phyloP scores from a whole-genome alignment of 768 basidiomycete species.

The Podaxis sp. region DNA sequence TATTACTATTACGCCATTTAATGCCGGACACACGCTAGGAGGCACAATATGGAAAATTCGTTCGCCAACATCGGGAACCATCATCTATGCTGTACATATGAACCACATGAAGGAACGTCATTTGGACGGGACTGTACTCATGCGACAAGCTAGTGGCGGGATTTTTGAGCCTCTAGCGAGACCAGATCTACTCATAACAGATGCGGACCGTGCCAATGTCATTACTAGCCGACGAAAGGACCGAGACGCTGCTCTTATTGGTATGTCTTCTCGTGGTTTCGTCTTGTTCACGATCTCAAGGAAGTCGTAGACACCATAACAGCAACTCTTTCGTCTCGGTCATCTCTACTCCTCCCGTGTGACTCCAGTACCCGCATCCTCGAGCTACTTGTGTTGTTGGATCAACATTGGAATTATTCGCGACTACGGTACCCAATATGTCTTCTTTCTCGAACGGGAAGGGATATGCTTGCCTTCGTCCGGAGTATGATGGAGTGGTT shows the following conservation, averaged over 20 bases:
- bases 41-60: conserved; percentile 98
- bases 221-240: conserved; percentile 86
- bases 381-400: conserved; percentile 91
- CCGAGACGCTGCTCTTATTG: conserved; percentile 83
- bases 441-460: conserved; percentile 84
- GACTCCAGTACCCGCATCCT: conserved; percentile 94
- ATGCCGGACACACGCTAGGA: conserved; percentile 91
- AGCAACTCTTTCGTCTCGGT: conserved; percentile 73
- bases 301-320: conserved; percentile 73
- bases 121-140: conserved; percentile 88
- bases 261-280: conserved; percentile 31
- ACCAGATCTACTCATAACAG: conserved; percentile 92
- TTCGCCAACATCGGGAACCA: conserved; percentile 94
- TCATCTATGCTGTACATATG: conserved; percentile 91
- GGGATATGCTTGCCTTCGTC: conserved; percentile 92
- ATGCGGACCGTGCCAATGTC: conserved; percentile 81
- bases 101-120: conserved; percentile 97
- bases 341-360: conserved; percentile 85
- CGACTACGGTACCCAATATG: conserved; percentile 85
- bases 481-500: conserved; percentile 99
- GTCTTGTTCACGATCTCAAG: conserved; percentile 3
- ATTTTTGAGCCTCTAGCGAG: conserved; percentile 83
- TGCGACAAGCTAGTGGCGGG: conserved; percentile 67
- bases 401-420: conserved; percentile 96
- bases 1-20: conserved; percentile 91